These are phyloP conservation scores for Allium cepa DNA, from an alignment of 106 monocot species.

Conservation along the genomic window DNA sequence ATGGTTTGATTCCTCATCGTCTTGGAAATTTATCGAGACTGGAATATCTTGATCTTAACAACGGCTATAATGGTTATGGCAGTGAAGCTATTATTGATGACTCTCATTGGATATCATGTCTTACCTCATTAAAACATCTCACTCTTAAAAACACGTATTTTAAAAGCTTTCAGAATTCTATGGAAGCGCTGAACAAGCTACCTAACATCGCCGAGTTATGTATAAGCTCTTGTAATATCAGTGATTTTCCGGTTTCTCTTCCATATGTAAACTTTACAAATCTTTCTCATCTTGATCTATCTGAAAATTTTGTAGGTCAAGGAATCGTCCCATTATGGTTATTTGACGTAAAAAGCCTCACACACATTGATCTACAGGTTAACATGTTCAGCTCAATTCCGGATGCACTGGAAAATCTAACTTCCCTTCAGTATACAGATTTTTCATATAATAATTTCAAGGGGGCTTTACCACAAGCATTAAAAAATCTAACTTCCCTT, in stretches of 20 bases:
- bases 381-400: neutral
- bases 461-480: neutral
- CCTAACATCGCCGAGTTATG: neutral
- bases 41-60: conserved; percentile 1
- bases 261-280: neutral
- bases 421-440: conserved; percentile 6
- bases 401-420: neutral
- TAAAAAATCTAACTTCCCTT: conserved; percentile 1
- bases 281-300: neutral
- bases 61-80: no score
- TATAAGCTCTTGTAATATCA: neutral
- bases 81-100: neutral
- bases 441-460: neutral
- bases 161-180: neutral
- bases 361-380: neutral
- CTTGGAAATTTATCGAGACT: conserved; percentile 6
- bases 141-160: neutral
- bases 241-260: neutral
- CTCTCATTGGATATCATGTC: neutral
- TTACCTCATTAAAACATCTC: neutral
- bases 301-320: neutral
- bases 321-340: neutral
- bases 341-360: neutral
- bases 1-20: neutral
- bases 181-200: neutral